Base-by-base conservation (phyloP, 2,329 filamentous ascomycete genomes). In the Exophiala sideris region DNA sequence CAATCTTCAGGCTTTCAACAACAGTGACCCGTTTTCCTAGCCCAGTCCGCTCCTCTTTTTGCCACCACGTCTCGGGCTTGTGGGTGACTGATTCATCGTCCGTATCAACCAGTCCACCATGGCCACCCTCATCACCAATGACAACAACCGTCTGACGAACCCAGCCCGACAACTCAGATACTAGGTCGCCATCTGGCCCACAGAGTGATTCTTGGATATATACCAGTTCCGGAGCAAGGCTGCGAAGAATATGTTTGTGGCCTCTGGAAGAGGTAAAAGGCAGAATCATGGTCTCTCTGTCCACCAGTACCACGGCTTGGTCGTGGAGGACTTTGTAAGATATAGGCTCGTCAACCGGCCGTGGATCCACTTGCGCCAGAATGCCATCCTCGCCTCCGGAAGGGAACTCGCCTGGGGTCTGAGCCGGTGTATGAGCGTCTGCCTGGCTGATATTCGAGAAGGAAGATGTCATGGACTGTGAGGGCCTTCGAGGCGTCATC, bases 141-240 rank as follows among this genome's bases (percentile, higher is more conserved):
- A 85, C 81, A 3, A 86, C 75, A 11, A 83, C 73, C 1, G 82
- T 79, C 61, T 84, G 80, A 16, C 81, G 77, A 6, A 86, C 82
- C 83, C 83, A 86, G 18, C 76, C 76, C 29, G 77, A 76, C 50
- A 86, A 70, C 51, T 88, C 87, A 16, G 83, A 85, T 21, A 96
- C 84, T 24, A 85, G 78, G 56, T 83, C 81, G 24, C 92, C 92
- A 36, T 87, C 81, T 2, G 82, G 75, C 5, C 92, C 92, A 41
- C 87, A 82, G 21, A 96, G 80, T 2, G 88, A 89, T 66, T 94
- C 89, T 66, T 95, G 88, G 9, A 96, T 79, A 67, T 97, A 97
- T 33, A 96, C 83, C 21, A 92, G 77, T 55, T 95, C 88, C 0
- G 92, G 92, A 35, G 86, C 83, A 5, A 97, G 77, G 68, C 96